Evolutionary conservation across 2,329 filamentous ascomycete species (phyloP).

Genomic region (Exophiala xenobiotica): DNA sequence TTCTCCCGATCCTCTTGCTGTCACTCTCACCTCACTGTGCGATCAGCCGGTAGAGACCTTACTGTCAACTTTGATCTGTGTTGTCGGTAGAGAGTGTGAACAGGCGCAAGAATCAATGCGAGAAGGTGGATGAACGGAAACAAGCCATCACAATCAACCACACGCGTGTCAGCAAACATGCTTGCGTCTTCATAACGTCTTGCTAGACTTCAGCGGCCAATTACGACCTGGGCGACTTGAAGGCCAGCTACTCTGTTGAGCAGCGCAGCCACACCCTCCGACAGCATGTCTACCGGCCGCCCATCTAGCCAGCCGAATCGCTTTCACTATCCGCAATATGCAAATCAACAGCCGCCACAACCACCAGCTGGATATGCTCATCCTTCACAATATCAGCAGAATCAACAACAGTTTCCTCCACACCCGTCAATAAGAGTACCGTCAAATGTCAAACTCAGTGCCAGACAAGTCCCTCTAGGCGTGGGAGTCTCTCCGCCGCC

Average conservation of each 20-base stretch:
- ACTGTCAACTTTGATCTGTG: too few relatives aligned
- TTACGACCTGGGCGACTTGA: neutral
- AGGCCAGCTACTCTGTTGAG: neutral
- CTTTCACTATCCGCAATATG: conserved; percentile 25
- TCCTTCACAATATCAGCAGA: conserved; percentile 23
- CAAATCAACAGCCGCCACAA: conserved; percentile 4
- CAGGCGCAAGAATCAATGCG: too few relatives aligned
- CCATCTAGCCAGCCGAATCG: conserved; percentile 5
- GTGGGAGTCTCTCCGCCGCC: conserved; percentile 26
- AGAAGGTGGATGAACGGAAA: too few relatives aligned
- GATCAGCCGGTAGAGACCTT: neutral
- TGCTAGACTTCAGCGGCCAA: neutral
- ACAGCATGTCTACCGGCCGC: conserved; percentile 1
- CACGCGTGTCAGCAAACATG: neutral
- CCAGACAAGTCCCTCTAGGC: conserved; percentile 22
- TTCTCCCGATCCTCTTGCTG: neutral
- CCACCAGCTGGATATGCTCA: conserved; percentile 17
- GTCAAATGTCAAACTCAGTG: conserved; percentile 21
- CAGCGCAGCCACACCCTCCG: neutral
- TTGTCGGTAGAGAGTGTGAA: too few relatives aligned
- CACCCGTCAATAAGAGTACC: conserved; percentile 22
- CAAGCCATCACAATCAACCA: too few relatives aligned
- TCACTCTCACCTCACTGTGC: neutral
- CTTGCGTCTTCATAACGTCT: neutral
- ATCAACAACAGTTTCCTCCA: conserved; percentile 19